Evolutionary conservation across 1,284 basidiomycete species (phyloP).

Genomic region (Ganoderma boninense): DNA sequence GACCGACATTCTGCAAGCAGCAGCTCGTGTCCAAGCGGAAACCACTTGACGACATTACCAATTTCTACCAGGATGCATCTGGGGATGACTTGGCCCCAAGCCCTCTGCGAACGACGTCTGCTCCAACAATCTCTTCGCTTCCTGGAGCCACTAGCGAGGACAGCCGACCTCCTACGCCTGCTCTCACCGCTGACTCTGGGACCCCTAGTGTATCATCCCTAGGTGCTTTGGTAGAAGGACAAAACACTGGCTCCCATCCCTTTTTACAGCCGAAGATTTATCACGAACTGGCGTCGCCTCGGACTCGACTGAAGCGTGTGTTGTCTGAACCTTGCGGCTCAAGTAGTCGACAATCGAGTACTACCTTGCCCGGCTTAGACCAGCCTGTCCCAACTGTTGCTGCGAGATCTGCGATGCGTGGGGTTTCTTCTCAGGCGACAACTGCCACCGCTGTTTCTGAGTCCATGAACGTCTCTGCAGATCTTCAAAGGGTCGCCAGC

Average conservation of each 20-base stretch:
- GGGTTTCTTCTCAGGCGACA: constrained; percentile 26
- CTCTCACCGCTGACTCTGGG: constrained; percentile 28
- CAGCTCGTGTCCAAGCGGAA: constrained; percentile 7
- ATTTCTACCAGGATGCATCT: constrained; percentile 16
- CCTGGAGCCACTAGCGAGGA: background rate
- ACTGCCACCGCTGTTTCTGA: constrained; percentile 22
- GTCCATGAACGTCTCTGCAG: background rate
- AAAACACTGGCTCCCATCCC: too few relatives aligned
- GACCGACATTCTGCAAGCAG: constrained; percentile 10
- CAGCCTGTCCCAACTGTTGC: constrained; percentile 8
- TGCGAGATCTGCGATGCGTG: background rate
- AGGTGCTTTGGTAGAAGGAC: background rate
- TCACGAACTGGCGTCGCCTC: constrained; percentile 5
- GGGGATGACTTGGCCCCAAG: background rate
- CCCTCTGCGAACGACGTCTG: constrained; percentile 6
- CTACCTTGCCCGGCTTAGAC: background rate
- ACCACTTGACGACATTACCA: constrained; percentile 27
- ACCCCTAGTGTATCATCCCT: constrained; percentile 12
- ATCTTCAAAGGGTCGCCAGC: constrained; percentile 43
- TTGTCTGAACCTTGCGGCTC: constrained; percentile 22
- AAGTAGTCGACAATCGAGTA: background rate
- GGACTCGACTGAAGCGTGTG: constrained; percentile 25
- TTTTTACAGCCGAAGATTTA: background rate
- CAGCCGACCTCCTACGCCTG: constrained; percentile 21
- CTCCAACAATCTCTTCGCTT: background rate